Base-by-base conservation (phyloP, 148 eudicot species). In the Camellia japonica region DNA sequence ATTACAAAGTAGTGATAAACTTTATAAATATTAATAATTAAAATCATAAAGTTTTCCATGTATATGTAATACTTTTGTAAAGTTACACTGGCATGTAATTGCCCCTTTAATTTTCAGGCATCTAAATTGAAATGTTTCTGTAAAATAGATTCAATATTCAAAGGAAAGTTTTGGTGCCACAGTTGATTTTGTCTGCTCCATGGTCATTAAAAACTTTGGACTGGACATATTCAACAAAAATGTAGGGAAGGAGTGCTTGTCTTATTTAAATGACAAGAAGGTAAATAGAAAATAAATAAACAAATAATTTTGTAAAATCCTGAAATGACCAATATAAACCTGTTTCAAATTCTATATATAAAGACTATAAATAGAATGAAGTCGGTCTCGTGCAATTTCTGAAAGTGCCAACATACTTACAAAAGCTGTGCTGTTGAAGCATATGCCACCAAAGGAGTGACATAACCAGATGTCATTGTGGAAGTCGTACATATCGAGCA, bases 401-500 rank as follows among this genome's bases (percentile, higher is more conserved):
- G 43, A 13, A 41, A 30, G 7, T 4, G 16, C 6, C 2, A 20
- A 30, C 23, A 42, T 80, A 92, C 99, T 88, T 90, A 96, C 99
- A 88, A 96, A 96, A 43, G 98, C 94, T 67, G 99, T 94, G 85
- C 75, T 86, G 85, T 96, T 92, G 94, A 80, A 90, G 87, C 99
- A 96, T 66, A 82, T 79, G 41, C 95, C 98, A 38, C 97, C 97
- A 66, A 80, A 92, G 18, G 99, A 96, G 87, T 96, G 99, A 82
- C 98, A 94, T 77, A 96, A 83, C 99, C 99, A 96, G 52, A 96
- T 85, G 65, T 94, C 99, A 69, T 91, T 87, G 15, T 90, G 69
- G 49, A 93, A 96, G 86, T 96, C 99, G 79, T 96, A 96, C 97
- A 92, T 88, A 86, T 96, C 98, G 71, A 96, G 98, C 99, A 96